Conservation (phyloP, 1,139 yeast species). For the Wickerhamomyces sp. region DNA sequence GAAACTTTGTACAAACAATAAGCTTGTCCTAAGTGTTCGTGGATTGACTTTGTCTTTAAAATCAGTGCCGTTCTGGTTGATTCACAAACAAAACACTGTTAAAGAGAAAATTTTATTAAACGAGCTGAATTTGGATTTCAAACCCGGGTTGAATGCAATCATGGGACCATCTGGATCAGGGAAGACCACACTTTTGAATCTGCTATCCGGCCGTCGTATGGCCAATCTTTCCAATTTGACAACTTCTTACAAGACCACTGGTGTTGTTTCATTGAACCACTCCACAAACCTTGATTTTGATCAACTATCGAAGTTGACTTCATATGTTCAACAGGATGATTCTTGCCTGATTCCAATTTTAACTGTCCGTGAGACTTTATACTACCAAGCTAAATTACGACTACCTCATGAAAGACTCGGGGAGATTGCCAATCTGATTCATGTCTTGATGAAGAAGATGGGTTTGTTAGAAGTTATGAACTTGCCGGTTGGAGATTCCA, state of each 20-base stretch:
- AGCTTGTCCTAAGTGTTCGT: neutral
- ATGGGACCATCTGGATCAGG: constrained; percentile 90
- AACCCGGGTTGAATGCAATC: constrained; percentile 67
- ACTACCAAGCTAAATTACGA: constrained; percentile 65
- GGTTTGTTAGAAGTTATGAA: constrained; percentile 79
- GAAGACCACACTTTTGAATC: constrained; percentile 65
- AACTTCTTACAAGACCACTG: no score
- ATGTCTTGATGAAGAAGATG: constrained; percentile 54
- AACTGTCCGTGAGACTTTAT: constrained; percentile 72
- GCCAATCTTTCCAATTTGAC: constrained; percentile 38
- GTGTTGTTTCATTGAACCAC: constrained; percentile 39
- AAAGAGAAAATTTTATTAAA: constrained; percentile 36
- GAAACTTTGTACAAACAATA: neutral
- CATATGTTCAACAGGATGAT: constrained; percentile 80
- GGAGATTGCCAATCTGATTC: constrained; percentile 37
- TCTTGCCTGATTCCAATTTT: constrained; percentile 62
- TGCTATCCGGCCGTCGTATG: constrained; percentile 62
- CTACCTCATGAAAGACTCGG: constrained; percentile 31
- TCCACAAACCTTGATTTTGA: constrained; percentile 35
- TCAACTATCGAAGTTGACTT: constrained; percentile 49
- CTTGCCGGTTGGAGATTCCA: constrained; percentile 65
- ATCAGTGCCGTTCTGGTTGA: constrained; percentile 5
- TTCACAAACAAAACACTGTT: no score
- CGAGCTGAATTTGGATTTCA: constrained; percentile 51
- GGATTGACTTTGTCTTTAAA: constrained; percentile 5